Conservation (phyloP, 2,329 filamentous ascomycete genomes). For the Aspergillus latus region DNA sequence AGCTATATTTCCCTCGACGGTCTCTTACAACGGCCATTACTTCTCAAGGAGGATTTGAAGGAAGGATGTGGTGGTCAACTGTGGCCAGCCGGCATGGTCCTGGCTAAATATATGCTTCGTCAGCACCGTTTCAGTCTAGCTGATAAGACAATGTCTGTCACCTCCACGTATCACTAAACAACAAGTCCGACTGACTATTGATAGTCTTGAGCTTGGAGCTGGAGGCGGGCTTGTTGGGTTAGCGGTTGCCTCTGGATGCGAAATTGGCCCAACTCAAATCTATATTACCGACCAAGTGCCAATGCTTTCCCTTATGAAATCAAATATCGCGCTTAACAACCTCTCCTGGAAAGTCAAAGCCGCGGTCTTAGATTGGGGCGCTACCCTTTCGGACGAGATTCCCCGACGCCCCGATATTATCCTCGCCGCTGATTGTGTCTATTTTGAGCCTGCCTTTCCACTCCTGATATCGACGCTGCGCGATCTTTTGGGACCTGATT, state of each 20-base stretch:
- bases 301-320: slow-evolving; percentile 82
- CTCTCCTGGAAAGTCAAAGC: slow-evolving; percentile 65
- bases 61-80: slow-evolving; percentile 90
- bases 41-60: slow-evolving; percentile 79
- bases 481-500: slow-evolving; percentile 65
- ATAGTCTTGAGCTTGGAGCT: slow-evolving; percentile 84
- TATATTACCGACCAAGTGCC: slow-evolving; percentile 83
- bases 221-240: slow-evolving; percentile 83
- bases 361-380: slow-evolving; percentile 75
- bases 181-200: slow-evolving; percentile 10
- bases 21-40: slow-evolving; percentile 67
- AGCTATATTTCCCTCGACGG: slow-evolving; percentile 66
- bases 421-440: slow-evolving; percentile 94
- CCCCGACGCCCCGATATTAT: slow-evolving; percentile 69
- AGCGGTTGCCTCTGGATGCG: slow-evolving; percentile 58
- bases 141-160: slow-evolving; percentile 70
- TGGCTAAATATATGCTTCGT: slow-evolving; percentile 81
- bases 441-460: slow-evolving; percentile 94
- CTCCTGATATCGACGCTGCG: slow-evolving; percentile 76
- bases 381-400: slow-evolving; percentile 40
- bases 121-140: slow-evolving; percentile 64
- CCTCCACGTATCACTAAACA: not conserved
- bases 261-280: slow-evolving; percentile 55
- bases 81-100: slow-evolving; percentile 90
- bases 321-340: slow-evolving; percentile 80